A percentile compares a stretch with the other conserved stretches of the same genome.
These are phyloP conservation scores for Protoeuglena noctilucae DNA, from an alignment of 139 green algal species.

Conservation along the genomic window DNA sequence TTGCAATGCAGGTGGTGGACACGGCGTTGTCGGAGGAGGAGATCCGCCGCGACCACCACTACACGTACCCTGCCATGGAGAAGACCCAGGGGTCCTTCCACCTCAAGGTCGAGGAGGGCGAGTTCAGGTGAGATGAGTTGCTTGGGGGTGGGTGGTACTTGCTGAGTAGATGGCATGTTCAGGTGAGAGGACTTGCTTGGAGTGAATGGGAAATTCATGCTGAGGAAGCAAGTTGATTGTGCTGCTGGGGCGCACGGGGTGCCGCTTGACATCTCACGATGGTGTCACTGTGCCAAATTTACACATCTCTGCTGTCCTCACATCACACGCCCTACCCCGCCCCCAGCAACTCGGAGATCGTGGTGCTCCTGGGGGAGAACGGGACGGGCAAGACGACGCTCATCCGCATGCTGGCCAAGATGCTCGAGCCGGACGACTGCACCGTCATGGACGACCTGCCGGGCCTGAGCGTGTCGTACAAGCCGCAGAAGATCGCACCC, in stretches of 20 bases:
- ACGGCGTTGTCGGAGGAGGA: constrained; percentile 36
- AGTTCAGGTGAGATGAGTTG: too few species aligned
- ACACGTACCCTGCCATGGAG: constrained; percentile 81
- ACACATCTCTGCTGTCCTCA: too few species aligned
- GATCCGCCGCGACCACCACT: constrained; percentile 40
- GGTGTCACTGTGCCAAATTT: too few species aligned
- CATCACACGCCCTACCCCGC: background rate
- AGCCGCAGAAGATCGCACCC: constrained; percentile 97
- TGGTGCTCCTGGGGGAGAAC: constrained; percentile 98
- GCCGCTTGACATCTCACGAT: too few species aligned
- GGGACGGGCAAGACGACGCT: constrained; percentile 98
- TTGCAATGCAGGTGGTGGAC: constrained; percentile 40
- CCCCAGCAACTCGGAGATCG: constrained; percentile 75
- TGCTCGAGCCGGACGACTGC: constrained; percentile 40
- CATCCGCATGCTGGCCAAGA: constrained; percentile 92
- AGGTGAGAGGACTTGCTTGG: too few species aligned
- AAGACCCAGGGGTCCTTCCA: constrained; percentile 75
- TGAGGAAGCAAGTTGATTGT: too few species aligned
- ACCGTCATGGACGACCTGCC: constrained; percentile 42
- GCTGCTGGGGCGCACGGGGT: too few species aligned
- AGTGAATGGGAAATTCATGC: too few species aligned
- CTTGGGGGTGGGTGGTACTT: too few species aligned
- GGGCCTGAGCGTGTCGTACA: constrained; percentile 82
- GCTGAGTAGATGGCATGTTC: too few species aligned
- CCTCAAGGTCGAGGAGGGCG: constrained; percentile 15